Conservation (phyloP, 1,284 basidiomycete genomes). For the Blastosporella zonata region DNA sequence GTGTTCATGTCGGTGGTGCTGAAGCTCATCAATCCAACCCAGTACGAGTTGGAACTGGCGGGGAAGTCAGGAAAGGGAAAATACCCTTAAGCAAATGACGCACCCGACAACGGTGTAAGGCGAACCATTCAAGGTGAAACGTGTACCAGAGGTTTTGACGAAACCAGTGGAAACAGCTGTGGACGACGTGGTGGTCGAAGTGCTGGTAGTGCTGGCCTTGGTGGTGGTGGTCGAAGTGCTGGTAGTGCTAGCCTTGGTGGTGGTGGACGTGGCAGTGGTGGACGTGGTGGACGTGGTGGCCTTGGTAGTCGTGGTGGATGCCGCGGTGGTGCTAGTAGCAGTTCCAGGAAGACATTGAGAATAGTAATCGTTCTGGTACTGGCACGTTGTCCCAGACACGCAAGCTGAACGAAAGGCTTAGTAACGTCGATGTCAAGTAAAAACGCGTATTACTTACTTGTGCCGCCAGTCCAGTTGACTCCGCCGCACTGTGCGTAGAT, state of each 20-base stretch:
- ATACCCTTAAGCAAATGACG: slow-evolving; percentile 8
- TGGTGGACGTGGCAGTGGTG: slow-evolving; percentile 22
- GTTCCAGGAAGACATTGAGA: slow-evolving; percentile 38
- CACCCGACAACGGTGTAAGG: slow-evolving; percentile 50
- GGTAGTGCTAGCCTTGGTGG: slow-evolving; percentile 23
- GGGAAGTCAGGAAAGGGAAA: not conserved
- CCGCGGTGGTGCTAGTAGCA: slow-evolving; percentile 2
- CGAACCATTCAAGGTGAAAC: slow-evolving; percentile 48
- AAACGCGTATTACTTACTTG: slow-evolving; percentile 14
- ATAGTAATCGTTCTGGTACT: slow-evolving; percentile 30
- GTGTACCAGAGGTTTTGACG: slow-evolving; percentile 47
- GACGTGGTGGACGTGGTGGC: slow-evolving; percentile 20
- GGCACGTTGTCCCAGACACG: slow-evolving; percentile 25
- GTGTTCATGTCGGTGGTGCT: slow-evolving; percentile 48
- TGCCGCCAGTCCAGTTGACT: slow-evolving; percentile 20
- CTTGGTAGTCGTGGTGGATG: slow-evolving; percentile 23
- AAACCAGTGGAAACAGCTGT: slow-evolving; percentile 35
- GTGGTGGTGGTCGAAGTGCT: slow-evolving; percentile 24
- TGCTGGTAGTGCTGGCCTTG: slow-evolving; percentile 22
- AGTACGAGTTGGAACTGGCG: slow-evolving; percentile 43
- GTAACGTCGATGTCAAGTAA: not conserved
- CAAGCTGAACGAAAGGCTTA: slow-evolving; percentile 23
- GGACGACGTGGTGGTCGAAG: slow-evolving; percentile 26
- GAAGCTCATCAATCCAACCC: slow-evolving; percentile 52
- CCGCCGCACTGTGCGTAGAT: slow-evolving; percentile 21